Evolutionary conservation across 306 rosid species (phyloP).

Genomic region (Cucurbita moschata): DNA sequence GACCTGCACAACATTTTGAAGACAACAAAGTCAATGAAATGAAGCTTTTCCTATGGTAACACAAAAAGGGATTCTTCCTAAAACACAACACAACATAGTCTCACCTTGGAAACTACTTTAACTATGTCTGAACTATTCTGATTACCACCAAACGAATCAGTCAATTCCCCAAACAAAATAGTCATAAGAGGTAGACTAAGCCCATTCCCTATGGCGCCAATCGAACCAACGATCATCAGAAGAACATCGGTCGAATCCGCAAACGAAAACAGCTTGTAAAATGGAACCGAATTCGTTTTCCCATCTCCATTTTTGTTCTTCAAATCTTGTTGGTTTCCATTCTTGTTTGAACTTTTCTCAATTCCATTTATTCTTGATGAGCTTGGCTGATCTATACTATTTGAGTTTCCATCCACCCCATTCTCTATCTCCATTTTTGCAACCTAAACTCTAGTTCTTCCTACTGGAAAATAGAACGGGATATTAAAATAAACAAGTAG

Average conservation of each 20-base stretch:
- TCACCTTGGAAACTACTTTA: constrained; percentile 46
- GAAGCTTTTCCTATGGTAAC: not conserved
- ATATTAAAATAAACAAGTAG: not conserved
- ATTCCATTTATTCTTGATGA: constrained; percentile 17
- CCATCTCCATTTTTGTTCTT: constrained; percentile 18
- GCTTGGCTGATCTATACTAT: constrained; percentile 7
- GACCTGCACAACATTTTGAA: constrained; percentile 25
- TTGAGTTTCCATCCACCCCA: constrained; percentile 12
- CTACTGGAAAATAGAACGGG: not conserved
- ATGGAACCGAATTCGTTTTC: constrained; percentile 35
- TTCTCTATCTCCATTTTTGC: constrained; percentile 26
- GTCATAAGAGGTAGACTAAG: constrained; percentile 45
- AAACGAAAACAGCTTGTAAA: constrained; percentile 68
- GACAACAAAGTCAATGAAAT: not conserved
- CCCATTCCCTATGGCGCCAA: constrained; percentile 53
- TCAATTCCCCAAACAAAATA: constrained; percentile 37
- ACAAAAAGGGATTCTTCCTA: not conserved
- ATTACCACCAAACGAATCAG: constrained; percentile 56
- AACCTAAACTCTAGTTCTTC: not conserved
- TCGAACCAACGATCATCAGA: constrained; percentile 50
- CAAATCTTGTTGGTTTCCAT: constrained; percentile 13
- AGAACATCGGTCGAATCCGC: constrained; percentile 52
- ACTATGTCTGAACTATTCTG: constrained; percentile 16
- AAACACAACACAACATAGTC: not conserved
- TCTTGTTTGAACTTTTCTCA: constrained; percentile 9